Evolutionary conservation across 208 protist genomes (phyloP).

Genomic region (Phytomonas serpens): DNA sequence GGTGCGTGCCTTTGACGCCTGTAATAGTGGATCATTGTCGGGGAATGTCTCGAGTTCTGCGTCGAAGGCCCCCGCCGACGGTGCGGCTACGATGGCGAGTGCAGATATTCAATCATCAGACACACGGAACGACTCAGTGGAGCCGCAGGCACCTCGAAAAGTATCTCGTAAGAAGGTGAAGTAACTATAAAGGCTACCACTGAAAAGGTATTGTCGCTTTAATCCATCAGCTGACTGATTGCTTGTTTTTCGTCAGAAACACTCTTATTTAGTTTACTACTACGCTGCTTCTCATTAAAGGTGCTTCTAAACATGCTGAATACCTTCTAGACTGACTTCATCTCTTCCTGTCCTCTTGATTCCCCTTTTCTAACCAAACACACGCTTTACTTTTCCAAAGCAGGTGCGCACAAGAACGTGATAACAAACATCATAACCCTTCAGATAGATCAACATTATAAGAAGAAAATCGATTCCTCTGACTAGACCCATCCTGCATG

Average conservation of each 20-base stretch:
- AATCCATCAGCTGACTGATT: not conserved
- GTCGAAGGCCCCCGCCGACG: not conserved
- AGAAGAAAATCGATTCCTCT: not conserved
- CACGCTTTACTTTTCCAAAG: not conserved
- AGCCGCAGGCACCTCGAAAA: slow-evolving; percentile 18
- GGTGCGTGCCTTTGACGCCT: slow-evolving; percentile 27
- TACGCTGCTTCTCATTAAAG: not conserved
- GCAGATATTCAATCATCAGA: not conserved
- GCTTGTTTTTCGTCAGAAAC: not conserved
- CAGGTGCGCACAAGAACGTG: not conserved
- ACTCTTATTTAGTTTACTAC: not conserved
- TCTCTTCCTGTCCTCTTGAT: not conserved
- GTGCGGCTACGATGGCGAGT: slow-evolving; percentile 7
- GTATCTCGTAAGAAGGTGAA: slow-evolving; percentile 9
- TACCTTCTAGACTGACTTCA: not conserved
- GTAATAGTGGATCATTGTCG: not conserved
- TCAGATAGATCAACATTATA: not conserved
- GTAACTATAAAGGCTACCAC: not conserved
- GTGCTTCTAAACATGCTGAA: not conserved
- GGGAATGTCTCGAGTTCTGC: not conserved
- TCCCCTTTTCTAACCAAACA: not conserved
- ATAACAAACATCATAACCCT: slow-evolving; percentile 8
- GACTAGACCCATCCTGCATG: not conserved
- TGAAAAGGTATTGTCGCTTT: not conserved
- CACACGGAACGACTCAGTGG: not conserved